Conservation (phyloP, 75 land plant genomes). For the Sequoia sempervirens region DNA sequence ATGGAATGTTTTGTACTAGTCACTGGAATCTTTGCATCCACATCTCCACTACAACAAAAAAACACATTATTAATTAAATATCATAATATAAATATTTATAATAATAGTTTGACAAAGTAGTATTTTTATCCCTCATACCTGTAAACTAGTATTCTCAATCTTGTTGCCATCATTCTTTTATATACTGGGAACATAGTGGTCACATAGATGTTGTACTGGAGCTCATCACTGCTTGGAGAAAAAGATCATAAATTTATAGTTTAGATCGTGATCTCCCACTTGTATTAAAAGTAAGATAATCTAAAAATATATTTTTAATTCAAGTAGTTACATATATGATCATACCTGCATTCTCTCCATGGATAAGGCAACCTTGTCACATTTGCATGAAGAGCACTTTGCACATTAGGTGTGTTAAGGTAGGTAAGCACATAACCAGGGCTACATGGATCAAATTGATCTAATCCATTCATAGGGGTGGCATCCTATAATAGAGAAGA, state of each 20-base stretch:
- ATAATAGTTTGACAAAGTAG: neutral
- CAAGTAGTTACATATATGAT: neutral
- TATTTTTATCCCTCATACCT: neutral
- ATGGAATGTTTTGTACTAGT: no score
- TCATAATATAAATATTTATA: neutral
- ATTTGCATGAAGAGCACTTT: slow-evolving; percentile 25
- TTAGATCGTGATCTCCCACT: no score
- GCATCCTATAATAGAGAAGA: neutral
- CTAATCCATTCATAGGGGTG: neutral
- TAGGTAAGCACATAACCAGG: slow-evolving; percentile 27
- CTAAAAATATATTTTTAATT: no score
- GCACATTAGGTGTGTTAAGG: slow-evolving; percentile 56
- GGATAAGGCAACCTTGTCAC: no score
- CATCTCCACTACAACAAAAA: neutral
- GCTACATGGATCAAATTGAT: slow-evolving; percentile 42
- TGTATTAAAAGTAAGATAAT: no score
- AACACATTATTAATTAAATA: neutral
- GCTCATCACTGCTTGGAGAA: neutral
- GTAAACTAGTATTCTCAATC: neutral
- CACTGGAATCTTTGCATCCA: no score
- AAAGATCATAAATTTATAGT: neutral
- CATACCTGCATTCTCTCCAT: slow-evolving; percentile 32
- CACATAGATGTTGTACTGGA: neutral
- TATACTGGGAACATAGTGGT: neutral
- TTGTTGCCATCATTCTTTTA: neutral